Evolutionary conservation across 2,329 filamentous ascomycete genomes (phyloP).

Genomic region (Hypoxylon sp.): DNA sequence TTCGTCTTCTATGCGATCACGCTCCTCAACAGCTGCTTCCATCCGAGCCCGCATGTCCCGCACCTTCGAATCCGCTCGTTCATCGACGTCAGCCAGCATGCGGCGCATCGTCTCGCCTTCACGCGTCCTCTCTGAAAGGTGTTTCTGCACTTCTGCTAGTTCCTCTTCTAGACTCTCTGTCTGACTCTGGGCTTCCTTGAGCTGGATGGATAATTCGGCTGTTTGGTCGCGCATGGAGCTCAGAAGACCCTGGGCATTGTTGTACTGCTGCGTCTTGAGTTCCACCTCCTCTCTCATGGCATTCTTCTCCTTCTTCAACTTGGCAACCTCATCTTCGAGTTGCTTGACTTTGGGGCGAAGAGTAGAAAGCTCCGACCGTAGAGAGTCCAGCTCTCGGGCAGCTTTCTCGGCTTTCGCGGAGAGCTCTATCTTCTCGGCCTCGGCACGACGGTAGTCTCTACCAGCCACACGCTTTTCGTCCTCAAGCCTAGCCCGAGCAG

Average conservation of each 20-base stretch:
- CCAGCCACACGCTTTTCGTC: constrained; percentile 81
- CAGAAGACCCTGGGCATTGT: constrained; percentile 85
- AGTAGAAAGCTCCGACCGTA: constrained; percentile 79
- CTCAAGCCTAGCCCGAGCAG: constrained; percentile 78
- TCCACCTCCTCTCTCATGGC: constrained; percentile 82
- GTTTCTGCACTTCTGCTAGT: constrained; percentile 85
- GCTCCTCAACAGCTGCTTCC: constrained; percentile 92
- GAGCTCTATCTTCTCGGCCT: constrained; percentile 83
- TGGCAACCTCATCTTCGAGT: constrained; percentile 79
- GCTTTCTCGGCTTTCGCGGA: constrained; percentile 79
- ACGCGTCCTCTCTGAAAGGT: constrained; percentile 87
- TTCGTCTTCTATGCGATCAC: constrained; percentile 93
- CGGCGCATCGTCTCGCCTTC: constrained; percentile 96
- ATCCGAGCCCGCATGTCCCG: constrained; percentile 90
- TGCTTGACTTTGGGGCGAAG: constrained; percentile 73
- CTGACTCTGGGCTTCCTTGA: constrained; percentile 87
- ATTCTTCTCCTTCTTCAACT: constrained; percentile 75
- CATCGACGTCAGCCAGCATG: constrained; percentile 87
- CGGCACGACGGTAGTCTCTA: constrained; percentile 81
- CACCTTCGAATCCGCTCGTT: constrained; percentile 82
- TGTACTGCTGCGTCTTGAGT: constrained; percentile 87
- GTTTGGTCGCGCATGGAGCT: constrained; percentile 94
- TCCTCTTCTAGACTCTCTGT: constrained; percentile 93
- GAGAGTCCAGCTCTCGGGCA: constrained; percentile 75
- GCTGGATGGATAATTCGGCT: constrained; percentile 87